A percentile compares a stretch with the other conserved stretches of the same genome.
Evolutionary conservation across 331 rosid genomes (phyloP).

Genomic region (Phaseolus coccineus): DNA sequence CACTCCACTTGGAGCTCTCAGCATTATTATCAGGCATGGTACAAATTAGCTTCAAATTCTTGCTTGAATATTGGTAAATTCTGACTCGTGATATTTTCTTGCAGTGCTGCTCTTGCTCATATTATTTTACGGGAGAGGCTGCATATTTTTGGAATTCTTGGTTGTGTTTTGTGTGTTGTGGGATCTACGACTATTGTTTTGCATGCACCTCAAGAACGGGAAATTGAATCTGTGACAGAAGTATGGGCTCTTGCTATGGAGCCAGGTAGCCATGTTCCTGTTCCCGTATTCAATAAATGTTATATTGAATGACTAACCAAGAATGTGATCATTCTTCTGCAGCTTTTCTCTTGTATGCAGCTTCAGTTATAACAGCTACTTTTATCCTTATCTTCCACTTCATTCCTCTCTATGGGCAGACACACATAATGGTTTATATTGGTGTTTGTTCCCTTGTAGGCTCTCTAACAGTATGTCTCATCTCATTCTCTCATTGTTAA

Average conservation of each 20-base stretch:
- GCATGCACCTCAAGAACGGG: slow-evolving; percentile 95
- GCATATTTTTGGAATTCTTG: slow-evolving; percentile 92
- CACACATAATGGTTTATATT: slow-evolving; percentile 94
- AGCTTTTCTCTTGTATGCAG: slow-evolving; percentile 86
- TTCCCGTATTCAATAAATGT: slow-evolving; percentile 28
- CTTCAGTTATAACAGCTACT: slow-evolving; percentile 73
- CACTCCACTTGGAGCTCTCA: slow-evolving; percentile 99
- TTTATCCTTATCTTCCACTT: slow-evolving; percentile 79
- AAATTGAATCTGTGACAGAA: slow-evolving; percentile 85
- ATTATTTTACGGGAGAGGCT: slow-evolving; percentile 85
- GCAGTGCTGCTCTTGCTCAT: slow-evolving; percentile 99
- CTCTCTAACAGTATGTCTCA: slow-evolving; percentile 81
- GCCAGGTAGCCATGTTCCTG: slow-evolving; percentile 68
- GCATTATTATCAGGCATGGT: slow-evolving; percentile 96
- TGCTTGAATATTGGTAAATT: slow-evolving; percentile 48
- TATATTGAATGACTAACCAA: slow-evolving; percentile 37
- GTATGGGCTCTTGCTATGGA: slow-evolving; percentile 99
- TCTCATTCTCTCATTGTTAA: slow-evolving; percentile 37
- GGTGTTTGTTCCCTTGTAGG: slow-evolving; percentile 99
- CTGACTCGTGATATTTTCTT: slow-evolving; percentile 54
- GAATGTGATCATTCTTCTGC: slow-evolving; percentile 45
- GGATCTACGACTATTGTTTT: slow-evolving; percentile 95
- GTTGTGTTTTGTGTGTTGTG: slow-evolving; percentile 93
- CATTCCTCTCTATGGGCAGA: slow-evolving; percentile 94
- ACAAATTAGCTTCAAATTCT: slow-evolving; percentile 29